Conservation (phyloP, 2,329 filamentous ascomycete species). For the Sphaerulina populicola region DNA sequence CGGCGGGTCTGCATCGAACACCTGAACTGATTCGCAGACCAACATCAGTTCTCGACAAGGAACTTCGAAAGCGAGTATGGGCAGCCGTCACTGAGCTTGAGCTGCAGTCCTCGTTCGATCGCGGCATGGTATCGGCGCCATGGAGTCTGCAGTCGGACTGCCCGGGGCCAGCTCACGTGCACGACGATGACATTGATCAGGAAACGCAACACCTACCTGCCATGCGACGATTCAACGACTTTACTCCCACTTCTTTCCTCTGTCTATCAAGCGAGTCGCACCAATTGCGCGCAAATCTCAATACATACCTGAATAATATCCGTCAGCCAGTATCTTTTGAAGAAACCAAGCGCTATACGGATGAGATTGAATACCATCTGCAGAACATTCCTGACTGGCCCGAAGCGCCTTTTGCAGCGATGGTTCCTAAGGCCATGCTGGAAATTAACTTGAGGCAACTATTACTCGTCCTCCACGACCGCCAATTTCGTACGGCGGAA, state of each 20-base stretch:
- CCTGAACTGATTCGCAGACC: constrained; percentile 34
- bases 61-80: constrained; percentile 51
- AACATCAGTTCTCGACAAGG: constrained; percentile 41
- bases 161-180: constrained; percentile 43
- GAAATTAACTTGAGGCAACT: constrained; percentile 30
- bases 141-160: constrained; percentile 43
- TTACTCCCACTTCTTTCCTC: constrained; percentile 27
- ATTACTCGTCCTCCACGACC: constrained; percentile 27
- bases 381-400: constrained; percentile 25
- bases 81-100: constrained; percentile 50
- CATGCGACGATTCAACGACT: constrained; percentile 17
- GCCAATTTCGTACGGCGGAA: constrained; percentile 24
- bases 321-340: constrained; percentile 26
- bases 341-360: constrained; percentile 29
- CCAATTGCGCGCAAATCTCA: constrained; percentile 24
- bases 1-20: constrained; percentile 47
- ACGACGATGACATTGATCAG: constrained; percentile 41
- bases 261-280: constrained; percentile 21
- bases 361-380: constrained; percentile 28
- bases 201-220: constrained; percentile 21
- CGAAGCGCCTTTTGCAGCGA: constrained; percentile 2
- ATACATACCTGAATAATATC: constrained; percentile 30
- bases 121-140: constrained; percentile 44
- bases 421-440: constrained; percentile 22
- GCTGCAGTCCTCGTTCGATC: constrained; percentile 48